phyloP scores from a whole-genome alignment of 345 rosid genomes.

The Pugionium cornutum region DNA sequence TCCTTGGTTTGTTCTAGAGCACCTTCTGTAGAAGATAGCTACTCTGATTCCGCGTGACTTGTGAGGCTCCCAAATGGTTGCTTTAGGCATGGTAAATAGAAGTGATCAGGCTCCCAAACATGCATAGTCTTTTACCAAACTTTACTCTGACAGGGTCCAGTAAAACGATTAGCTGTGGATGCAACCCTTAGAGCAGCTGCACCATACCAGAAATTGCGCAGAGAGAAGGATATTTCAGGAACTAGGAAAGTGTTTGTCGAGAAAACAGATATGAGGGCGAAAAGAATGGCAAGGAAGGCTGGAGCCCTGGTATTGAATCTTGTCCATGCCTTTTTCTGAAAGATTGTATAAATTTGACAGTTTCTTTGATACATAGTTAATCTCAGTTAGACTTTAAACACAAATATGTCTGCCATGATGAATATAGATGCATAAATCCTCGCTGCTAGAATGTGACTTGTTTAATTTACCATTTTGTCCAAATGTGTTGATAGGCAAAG shows the following conservation, averaged over 20 bases:
- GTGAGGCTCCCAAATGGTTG: conserved; percentile 16
- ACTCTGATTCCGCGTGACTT: conserved; percentile 17
- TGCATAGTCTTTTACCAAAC: conserved; percentile 8
- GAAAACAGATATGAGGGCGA: conserved; percentile 97
- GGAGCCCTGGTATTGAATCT: conserved; percentile 84
- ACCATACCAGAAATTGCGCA: conserved; percentile 90
- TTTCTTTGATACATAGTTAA: neutral
- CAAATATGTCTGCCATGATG: conserved; percentile 20
- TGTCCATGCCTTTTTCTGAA: conserved; percentile 14
- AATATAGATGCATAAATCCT: neutral
- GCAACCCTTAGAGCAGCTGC: conserved; percentile 99
- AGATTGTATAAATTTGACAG: conserved; percentile 2
- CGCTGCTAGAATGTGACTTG: neutral
- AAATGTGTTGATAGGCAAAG: neutral
- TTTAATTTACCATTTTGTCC: neutral
- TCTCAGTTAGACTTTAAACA: conserved; percentile 7
- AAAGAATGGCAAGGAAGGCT: conserved; percentile 98
- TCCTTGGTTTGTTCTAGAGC: conserved; percentile 4
- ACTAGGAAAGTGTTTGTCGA: conserved; percentile 88
- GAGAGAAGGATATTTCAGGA: conserved; percentile 68
- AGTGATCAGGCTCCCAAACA: conserved; percentile 19
- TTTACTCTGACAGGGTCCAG: conserved; percentile 68
- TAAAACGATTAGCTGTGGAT: conserved; percentile 93
- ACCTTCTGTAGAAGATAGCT: conserved; percentile 15
- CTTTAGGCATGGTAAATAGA: neutral